Conservation (phyloP, 164 flowering plant genomes). For the Dillenia turbinata region DNA sequence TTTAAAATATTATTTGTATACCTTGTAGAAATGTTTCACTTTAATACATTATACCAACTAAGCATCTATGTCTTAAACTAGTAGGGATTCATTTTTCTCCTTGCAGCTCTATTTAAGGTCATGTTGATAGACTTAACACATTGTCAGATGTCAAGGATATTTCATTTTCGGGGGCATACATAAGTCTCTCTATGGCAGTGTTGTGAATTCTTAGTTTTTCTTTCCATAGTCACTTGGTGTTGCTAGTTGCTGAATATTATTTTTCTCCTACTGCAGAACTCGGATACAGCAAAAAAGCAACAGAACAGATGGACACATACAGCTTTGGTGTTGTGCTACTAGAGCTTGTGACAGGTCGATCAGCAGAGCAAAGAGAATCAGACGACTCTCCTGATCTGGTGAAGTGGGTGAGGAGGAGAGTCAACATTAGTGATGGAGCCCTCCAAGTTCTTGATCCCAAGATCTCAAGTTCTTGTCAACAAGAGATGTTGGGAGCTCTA, state of each 20-base stretch:
- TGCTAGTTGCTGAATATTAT: background rate
- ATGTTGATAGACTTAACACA: too few species aligned
- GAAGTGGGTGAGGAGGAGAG: slow-evolving; percentile 77
- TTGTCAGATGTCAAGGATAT: too few species aligned
- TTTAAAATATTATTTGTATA: background rate
- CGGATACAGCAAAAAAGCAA: slow-evolving; percentile 54
- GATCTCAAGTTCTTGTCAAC: slow-evolving; percentile 31
- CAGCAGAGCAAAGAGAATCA: slow-evolving; percentile 38
- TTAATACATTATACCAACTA: background rate
- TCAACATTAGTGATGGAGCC: slow-evolving; percentile 61
- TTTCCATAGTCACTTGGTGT: too few species aligned
- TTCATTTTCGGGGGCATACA: too few species aligned
- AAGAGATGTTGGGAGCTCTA: slow-evolving; percentile 58
- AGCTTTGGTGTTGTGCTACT: slow-evolving; percentile 75
- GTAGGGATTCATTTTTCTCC: too few species aligned
- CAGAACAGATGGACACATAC: slow-evolving; percentile 73
- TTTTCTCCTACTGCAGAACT: slow-evolving; percentile 36
- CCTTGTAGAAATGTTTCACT: background rate
- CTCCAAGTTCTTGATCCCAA: slow-evolving; percentile 57
- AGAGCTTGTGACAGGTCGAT: slow-evolving; percentile 76
- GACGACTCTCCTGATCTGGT: slow-evolving; percentile 53
- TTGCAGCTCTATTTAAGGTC: too few species aligned
- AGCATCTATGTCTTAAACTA: too few species aligned
- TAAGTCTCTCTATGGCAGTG: background rate
- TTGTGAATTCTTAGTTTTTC: background rate